Conservation (phyloP, 169 alveolate genomes). For the Cryptosporidium ryanae region DNA sequence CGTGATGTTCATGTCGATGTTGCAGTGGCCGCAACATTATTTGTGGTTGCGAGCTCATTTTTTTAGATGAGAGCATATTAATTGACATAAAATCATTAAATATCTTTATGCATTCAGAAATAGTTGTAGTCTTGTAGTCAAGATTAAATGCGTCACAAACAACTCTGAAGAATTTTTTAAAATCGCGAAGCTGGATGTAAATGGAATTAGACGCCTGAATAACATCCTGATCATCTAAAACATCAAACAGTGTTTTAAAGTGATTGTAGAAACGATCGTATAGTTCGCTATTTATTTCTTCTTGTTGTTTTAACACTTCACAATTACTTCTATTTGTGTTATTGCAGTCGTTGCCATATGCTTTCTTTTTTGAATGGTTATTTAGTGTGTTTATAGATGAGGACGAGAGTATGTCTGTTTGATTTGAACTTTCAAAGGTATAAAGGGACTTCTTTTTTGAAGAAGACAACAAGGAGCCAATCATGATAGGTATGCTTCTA, state of each 20-base stretch:
- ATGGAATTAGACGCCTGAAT: slow-evolving; percentile 68
- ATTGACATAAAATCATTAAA: slow-evolving; percentile 17
- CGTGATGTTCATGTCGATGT: background rate
- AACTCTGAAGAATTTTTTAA: slow-evolving; percentile 43
- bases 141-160: slow-evolving; percentile 25
- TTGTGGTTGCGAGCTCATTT: slow-evolving; percentile 35
- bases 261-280: slow-evolving; percentile 66
- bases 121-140: slow-evolving; percentile 51
- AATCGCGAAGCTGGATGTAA: slow-evolving; percentile 58
- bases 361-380: background rate
- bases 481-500: slow-evolving; percentile 47
- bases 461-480: slow-evolving; percentile 16
- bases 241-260: slow-evolving; percentile 67
- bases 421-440: slow-evolving; percentile 26
- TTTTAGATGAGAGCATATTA: background rate
- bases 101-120: slow-evolving; percentile 30
- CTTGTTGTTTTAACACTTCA: background rate
- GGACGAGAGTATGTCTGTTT: background rate
- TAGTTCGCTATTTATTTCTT: slow-evolving; percentile 8
- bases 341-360: background rate
- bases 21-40: slow-evolving; percentile 10
- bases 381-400: background rate
- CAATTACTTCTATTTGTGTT: background rate
- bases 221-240: slow-evolving; percentile 62
- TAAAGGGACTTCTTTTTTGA: slow-evolving; percentile 3